Evolutionary conservation across 148 eudicot species (phyloP), one percentile per base, ranked within the genome.

Genomic region (Rhododendron vialii): DNA sequence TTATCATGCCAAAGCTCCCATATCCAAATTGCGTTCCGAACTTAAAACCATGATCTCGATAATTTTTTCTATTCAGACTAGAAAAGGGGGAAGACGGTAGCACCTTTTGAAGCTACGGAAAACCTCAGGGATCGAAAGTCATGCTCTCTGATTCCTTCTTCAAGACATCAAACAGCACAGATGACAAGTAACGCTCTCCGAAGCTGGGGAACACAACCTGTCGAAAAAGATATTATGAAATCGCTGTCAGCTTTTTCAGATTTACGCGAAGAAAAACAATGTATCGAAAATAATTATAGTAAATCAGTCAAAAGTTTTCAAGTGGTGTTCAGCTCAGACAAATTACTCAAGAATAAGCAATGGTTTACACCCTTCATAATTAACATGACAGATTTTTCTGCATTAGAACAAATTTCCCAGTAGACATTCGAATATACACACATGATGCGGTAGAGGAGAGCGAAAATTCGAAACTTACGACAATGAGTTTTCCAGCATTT

Each of bases 401-500:
- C 51, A 48, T 8, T 48, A 48, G 51, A 48, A 48, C 7, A 48
- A 11, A 8, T 48, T 48, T 48, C 51, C 51, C 51, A 48, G 13
- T 48, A 8, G 51, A 48, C 51, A 8, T 48, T 48, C 14, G 2
- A 48, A 10, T 8, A 11, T 48, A 10, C 51, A 48, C 51, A 10
- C 51, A 57, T 24, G 28, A 3, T 63, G 67, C 26, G 8, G 5
- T 61, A 63, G 30, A 24, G 28, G 71, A 63, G 71, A 2, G 71
- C 7, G 0, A 63, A 63, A n/a, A 63, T 5, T 63, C 13, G 9
- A 10, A 47, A 91, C 99, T 94, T 91, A 96, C 98, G 65, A 95
- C 99, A 85, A 96, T 90, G 88, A 96, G 97, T 87, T 96, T 96
- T 84, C 97, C 97, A 85, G 93, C 88, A 90, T 94, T 90, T 90